These are phyloP conservation scores for Phyllosticta paracitricarpa DNA, from an alignment of 2,329 filamentous ascomycete genomes.

Conservation along the genomic window DNA sequence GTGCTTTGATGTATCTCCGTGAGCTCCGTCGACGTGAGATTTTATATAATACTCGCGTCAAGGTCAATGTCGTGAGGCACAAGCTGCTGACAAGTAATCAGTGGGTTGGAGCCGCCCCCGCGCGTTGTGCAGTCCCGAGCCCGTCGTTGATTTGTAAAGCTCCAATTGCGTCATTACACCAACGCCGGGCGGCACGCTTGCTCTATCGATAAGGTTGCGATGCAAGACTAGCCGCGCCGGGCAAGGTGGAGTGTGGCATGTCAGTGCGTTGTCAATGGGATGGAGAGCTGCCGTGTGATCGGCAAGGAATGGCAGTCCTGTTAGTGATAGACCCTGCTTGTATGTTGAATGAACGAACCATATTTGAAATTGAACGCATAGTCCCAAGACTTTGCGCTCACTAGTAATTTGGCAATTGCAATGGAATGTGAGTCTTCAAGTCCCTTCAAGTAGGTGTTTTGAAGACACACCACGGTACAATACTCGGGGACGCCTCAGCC, in stretches of 20 bases:
- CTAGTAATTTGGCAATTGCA: too few species aligned
- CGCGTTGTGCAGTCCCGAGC: neutral
- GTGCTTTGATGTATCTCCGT: neutral
- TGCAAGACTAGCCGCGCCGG: neutral
- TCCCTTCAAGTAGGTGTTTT: too few species aligned
- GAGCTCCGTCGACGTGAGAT: neutral
- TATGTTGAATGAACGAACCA: too few species aligned
- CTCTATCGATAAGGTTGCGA: conserved; percentile 6
- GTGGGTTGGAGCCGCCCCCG: neutral
- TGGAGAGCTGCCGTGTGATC: neutral
- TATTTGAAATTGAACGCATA: too few species aligned
- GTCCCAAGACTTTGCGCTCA: too few species aligned
- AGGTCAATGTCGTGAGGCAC: neutral
- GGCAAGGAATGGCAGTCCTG: neutral
- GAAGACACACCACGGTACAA: too few species aligned
- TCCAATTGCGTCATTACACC: conserved; percentile 6
- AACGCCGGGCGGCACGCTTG: neutral
- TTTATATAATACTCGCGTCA: neutral
- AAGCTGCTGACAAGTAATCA: neutral
- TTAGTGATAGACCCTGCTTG: too few species aligned
- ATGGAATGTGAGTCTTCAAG: too few species aligned
- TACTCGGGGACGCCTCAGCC: too few species aligned
- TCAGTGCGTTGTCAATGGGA: neutral
- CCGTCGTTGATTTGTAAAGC: conserved; percentile 9
- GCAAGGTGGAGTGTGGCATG: neutral